A percentile compares a stretch with the other conserved stretches of the same genome.
Conservation (phyloP, 768 basidiomycete genomes). For the Flagelloscypha sp. region DNA sequence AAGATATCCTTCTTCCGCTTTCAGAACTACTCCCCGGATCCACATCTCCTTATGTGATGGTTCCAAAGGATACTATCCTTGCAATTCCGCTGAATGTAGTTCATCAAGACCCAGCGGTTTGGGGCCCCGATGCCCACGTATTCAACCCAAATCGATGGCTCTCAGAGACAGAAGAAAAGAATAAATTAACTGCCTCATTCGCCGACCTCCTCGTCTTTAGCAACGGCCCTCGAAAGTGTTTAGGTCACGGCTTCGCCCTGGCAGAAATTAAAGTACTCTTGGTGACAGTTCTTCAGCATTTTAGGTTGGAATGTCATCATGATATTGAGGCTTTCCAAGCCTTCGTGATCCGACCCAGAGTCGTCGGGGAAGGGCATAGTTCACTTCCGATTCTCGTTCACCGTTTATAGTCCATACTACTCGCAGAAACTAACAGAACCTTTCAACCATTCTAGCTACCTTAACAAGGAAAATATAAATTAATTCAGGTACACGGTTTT, state of each 20-base stretch:
- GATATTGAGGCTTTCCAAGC: conserved; percentile 59
- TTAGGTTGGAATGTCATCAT: conserved; percentile 40
- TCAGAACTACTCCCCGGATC: conserved; percentile 41
- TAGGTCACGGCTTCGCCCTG: conserved; percentile 50
- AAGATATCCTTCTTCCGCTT: conserved; percentile 47
- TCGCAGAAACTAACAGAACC: neutral
- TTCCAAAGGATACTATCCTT: conserved; percentile 51
- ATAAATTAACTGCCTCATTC: conserved; percentile 21
- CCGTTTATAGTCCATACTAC: conserved; percentile 10
- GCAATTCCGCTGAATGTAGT: conserved; percentile 50
- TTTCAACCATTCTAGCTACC: no score
- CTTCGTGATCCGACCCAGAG: conserved; percentile 54
- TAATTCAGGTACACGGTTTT: no score
- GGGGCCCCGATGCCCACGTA: conserved; percentile 51
- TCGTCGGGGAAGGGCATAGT: conserved; percentile 43
- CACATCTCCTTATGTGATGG: conserved; percentile 31
- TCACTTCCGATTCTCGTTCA: conserved; percentile 48
- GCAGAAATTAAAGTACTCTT: conserved; percentile 55
- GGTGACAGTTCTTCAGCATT: conserved; percentile 44
- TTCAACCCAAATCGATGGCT: conserved; percentile 64
- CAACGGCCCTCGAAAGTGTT: conserved; percentile 48
- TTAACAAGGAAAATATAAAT: no score
- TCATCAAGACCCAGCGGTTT: conserved; percentile 41
- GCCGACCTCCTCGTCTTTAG: conserved; percentile 8
- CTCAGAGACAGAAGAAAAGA: conserved; percentile 20